Base-by-base conservation (phyloP, 1,284 basidiomycete genomes). In the Puccinia horiana region DNA sequence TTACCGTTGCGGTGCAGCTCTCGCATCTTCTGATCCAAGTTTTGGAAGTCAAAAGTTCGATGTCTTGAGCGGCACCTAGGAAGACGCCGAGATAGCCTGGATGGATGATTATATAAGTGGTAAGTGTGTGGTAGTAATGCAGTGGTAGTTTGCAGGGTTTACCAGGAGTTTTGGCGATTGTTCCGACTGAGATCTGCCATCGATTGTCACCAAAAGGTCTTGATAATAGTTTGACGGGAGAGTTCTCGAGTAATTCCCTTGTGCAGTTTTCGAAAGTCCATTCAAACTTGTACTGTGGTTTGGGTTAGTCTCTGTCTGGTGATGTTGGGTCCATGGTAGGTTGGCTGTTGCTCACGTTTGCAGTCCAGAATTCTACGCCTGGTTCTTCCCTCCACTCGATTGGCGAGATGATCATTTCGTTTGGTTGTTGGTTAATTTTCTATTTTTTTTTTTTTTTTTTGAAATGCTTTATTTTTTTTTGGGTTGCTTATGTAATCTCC, bases 121-220 rank as follows among this genome's bases (percentile, higher is more conserved):
- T 49, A 14, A 47, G 58, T 58, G 40, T 35, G 37, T n/a, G n/a
- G n/a, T n/a, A 37, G 35, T 72, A 23, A 47, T 26, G 26, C 0
- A 52, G 37, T 69, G 11, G 63, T 52, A 35, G 40, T 11, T n/a
- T 35, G 52, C 11, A 26, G 18, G 42, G 37, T 69, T 54, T 42
- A 81, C 79, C 79, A 1, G 79, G 79, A 35, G 79, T 81, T 54
- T 81, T 81, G 20, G 79, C 79, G 18, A 81, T 81, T 23, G 79
- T 81, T 44, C 79, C 79, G 35, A 81, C 79, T n/a, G 79, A 81
- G 79, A 81, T 81, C 32, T 81, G 79, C 79, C 79, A 81, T 47
- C 79, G 79, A 37, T 74, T 73, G 29, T 81, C 79, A 58, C 79
- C 79, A 44, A 81, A 81, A 12, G 79, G 79, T 40, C 44, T 74